Percentiles rank a stretch among this genome's conserved stretches.
phyloP scores from a whole-genome alignment of 495 filamentous ascomycete genomes.

The Neurospora africana region DNA sequence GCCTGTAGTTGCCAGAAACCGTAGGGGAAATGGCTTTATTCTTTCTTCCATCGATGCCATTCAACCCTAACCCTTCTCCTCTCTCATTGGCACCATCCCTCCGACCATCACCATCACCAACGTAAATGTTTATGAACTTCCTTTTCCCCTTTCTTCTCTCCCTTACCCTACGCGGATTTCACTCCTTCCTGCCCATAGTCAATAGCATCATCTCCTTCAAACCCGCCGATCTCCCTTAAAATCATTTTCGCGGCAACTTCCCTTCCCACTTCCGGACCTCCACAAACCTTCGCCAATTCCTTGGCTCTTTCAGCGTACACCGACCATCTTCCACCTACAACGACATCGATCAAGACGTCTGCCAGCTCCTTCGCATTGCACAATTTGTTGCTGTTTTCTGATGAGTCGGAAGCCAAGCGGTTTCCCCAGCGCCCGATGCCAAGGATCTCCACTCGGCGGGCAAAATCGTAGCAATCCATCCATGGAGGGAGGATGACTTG shows the following conservation, averaged over 20 bases:
- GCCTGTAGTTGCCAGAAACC: not conserved
- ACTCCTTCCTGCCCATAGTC: not conserved
- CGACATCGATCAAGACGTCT: slow-evolving; percentile 11
- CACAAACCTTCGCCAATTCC: slow-evolving; percentile 15
- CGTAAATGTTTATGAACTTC: not conserved
- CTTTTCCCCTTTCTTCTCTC: not conserved
- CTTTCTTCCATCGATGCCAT: not conserved
- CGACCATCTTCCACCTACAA: slow-evolving; percentile 8
- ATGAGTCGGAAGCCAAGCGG: not conserved
- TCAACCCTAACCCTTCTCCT: not conserved
- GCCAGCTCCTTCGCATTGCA: slow-evolving; percentile 13
- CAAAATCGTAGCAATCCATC: slow-evolving; percentile 47
- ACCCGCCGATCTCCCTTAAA: slow-evolving; percentile 10
- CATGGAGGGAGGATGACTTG: slow-evolving; percentile 43
- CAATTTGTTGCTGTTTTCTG: not conserved
- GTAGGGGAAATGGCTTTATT: not conserved
- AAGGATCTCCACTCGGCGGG: slow-evolving; percentile 38
- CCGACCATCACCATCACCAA: not conserved
- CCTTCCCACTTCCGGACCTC: slow-evolving; percentile 11
- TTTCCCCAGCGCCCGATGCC: slow-evolving; percentile 43
- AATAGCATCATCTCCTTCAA: not conserved
- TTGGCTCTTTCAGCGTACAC: slow-evolving; percentile 8
- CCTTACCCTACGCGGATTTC: not conserved
- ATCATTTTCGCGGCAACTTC: slow-evolving; percentile 14
- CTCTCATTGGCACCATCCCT: not conserved